Base-by-base conservation (phyloP, 1,139 yeast species). In the Kodamaea sp. region DNA sequence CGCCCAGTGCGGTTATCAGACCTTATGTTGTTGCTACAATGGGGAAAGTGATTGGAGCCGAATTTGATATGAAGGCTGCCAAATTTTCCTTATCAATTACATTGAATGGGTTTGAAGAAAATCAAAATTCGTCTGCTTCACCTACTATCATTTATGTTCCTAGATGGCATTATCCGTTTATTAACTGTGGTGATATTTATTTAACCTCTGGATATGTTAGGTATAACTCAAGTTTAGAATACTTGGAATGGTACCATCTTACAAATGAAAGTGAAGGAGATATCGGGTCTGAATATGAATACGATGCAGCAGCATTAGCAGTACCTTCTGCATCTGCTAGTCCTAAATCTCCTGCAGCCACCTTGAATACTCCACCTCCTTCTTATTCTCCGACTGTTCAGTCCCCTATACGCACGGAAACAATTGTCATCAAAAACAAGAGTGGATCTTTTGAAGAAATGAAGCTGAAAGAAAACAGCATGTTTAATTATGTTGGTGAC, bases 111-210 rank as follows among this genome's bases (percentile, higher is more conserved):
- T 34, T 43, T 1, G 39, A 40, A 11, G 65, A 69, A 2, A 35
- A 40, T 1, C 42, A 46, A 8, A 38, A 41, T 10, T 36, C 41
- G 0, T 31, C 31, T 8, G 20, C 4, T 15, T 33, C 49, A 0
- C 79, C 85, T 1, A 81, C 90, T 0, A 63, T 75, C 31, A 74
- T 89, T 2, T 84, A 69, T 54, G 58, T 87, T 23, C 97, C 97
- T 0, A 68, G 68, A 26, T 75, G 79, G 72, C 95, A 89, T 55
- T 88, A 72, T 51, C 79, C 56, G 37, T 65, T 32, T 68, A 73
- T 52, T 58, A 70, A 53, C 38, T 67, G 73, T 37, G 63, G 62
- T 8, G 76, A 71, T 29, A 69, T 70, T 25, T 60, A 60, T 24
- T 63, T 76, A 12, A 68, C 80, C 4, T 65, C 79, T 0, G 96